Evolutionary conservation across 169 alveolate species (phyloP).

Genomic region (Perkinsus marinus): DNA sequence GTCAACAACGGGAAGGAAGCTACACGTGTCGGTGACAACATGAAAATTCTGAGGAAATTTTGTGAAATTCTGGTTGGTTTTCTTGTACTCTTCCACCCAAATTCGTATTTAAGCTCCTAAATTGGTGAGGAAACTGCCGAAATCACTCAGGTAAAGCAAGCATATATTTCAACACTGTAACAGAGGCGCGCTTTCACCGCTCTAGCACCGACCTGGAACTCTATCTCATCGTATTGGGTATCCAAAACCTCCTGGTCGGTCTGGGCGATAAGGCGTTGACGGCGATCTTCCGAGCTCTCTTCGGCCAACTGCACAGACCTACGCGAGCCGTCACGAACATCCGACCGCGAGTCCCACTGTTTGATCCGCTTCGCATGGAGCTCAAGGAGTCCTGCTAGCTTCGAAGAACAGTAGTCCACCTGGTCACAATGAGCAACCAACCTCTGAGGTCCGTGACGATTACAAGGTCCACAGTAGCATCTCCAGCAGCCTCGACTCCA

Average conservation of each 20-base stretch:
- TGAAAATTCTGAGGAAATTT: too few species aligned
- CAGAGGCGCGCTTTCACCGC: too few species aligned
- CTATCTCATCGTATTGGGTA: background rate
- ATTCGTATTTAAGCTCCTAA: too few species aligned
- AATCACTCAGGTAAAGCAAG: too few species aligned
- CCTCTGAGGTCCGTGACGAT: background rate
- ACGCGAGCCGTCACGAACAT: background rate
- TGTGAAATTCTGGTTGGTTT: too few species aligned
- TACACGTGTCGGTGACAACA: too few species aligned
- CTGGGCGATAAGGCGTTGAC: background rate
- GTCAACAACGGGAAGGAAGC: too few species aligned
- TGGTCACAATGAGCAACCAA: background rate
- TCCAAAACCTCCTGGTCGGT: background rate
- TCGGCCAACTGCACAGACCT: background rate
- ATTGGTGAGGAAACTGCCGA: too few species aligned
- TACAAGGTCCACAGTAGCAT: background rate
- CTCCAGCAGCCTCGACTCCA: slow-evolving; percentile 1
- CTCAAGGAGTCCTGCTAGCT: background rate
- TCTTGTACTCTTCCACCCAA: too few species aligned
- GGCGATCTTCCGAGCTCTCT: background rate
- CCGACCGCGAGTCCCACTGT: background rate
- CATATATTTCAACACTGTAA: too few species aligned
- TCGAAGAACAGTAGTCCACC: background rate
- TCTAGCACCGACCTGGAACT: background rate
- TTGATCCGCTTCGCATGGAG: background rate